phyloP scores from a whole-genome alignment of 148 eudicot genomes.

The Gaultheria prostrata region DNA sequence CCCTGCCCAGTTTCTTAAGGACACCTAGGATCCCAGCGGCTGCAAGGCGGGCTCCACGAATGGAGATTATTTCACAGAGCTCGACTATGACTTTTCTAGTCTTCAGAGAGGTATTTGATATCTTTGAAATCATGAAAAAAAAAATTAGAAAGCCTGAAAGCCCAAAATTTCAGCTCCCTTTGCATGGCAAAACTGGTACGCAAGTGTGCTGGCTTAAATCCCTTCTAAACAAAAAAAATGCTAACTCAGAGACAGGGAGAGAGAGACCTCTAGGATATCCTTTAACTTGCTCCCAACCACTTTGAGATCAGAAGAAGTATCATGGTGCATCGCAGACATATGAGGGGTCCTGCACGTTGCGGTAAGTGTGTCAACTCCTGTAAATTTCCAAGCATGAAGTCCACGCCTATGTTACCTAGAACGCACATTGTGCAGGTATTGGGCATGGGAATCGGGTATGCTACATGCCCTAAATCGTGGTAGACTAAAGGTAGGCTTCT shows the following conservation, averaged over 20 bases:
- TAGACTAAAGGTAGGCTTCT: neutral
- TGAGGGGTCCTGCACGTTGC: conserved; percentile 68
- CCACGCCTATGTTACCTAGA: neutral
- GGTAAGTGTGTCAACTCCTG: neutral
- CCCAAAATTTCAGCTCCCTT: neutral
- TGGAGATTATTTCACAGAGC: conserved; percentile 58
- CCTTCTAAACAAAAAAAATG: neutral
- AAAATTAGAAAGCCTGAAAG: conserved; percentile 26
- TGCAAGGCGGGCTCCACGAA: conserved; percentile 76
- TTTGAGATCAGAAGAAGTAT: conserved; percentile 76
- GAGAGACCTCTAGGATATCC: conserved; percentile 71
- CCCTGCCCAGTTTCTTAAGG: conserved; percentile 63
- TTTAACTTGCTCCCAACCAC: conserved; percentile 71
- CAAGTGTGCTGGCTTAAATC: neutral
- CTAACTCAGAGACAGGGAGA: neutral
- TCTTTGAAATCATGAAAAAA: conserved; percentile 30
- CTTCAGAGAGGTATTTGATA: conserved; percentile 52
- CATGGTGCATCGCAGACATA: conserved; percentile 94
- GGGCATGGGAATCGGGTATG: neutral
- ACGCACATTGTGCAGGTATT: neutral
- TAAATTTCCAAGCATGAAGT: conserved; percentile 1
- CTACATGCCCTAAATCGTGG: neutral
- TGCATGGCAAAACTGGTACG: neutral
- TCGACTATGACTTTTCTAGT: conserved; percentile 54
- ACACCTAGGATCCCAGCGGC: conserved; percentile 67